A percentile compares a stretch with the other conserved stretches of the same genome.
Evolutionary conservation across 768 basidiomycete genomes (phyloP).

Genomic region (Mrakia gelida): DNA sequence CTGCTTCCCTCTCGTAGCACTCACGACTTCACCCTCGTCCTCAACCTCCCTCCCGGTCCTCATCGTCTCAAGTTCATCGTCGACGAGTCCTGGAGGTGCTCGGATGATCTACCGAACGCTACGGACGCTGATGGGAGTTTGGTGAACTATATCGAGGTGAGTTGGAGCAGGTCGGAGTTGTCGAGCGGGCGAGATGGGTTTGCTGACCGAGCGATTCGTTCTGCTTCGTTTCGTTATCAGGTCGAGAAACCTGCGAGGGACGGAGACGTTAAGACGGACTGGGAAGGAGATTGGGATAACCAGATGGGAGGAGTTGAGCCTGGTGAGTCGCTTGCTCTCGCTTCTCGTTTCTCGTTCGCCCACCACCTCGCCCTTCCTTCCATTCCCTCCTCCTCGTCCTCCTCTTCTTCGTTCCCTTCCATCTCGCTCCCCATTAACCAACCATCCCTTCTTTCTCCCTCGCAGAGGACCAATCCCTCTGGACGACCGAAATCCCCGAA

Average conservation of each 20-base stretch:
- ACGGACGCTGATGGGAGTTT: conserved; percentile 85
- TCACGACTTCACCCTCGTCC: conserved; percentile 42
- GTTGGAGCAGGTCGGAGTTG: conserved; percentile 3
- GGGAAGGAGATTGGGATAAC: conserved; percentile 20
- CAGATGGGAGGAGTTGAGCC: conserved; percentile 19
- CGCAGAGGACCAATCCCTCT: conserved; percentile 49
- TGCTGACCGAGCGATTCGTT: background rate
- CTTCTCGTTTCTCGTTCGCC: background rate
- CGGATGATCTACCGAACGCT: conserved; percentile 65
- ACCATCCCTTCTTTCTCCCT: too few species aligned
- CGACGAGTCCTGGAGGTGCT: conserved; percentile 74
- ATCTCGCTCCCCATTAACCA: too few species aligned
- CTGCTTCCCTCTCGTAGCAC: conserved; percentile 35
- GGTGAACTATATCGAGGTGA: conserved; percentile 85
- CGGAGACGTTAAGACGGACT: conserved; percentile 21
- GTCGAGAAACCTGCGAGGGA: conserved; percentile 24
- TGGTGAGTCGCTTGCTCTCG: background rate
- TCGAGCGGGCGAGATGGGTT: too few species aligned
- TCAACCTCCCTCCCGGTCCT: conserved; percentile 74
- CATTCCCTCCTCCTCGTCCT: too few species aligned
- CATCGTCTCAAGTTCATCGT: conserved; percentile 94
- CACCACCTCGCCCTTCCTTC: background rate
- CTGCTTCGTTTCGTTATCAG: conserved; percentile 1
- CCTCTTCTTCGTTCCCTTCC: too few species aligned
- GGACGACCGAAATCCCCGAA: conserved; percentile 75